Percentiles rank a stretch among this genome's conserved stretches.
These are phyloP conservation scores for Suillus lakei DNA, from an alignment of 768 basidiomycete genomes.

Conservation along the genomic window DNA sequence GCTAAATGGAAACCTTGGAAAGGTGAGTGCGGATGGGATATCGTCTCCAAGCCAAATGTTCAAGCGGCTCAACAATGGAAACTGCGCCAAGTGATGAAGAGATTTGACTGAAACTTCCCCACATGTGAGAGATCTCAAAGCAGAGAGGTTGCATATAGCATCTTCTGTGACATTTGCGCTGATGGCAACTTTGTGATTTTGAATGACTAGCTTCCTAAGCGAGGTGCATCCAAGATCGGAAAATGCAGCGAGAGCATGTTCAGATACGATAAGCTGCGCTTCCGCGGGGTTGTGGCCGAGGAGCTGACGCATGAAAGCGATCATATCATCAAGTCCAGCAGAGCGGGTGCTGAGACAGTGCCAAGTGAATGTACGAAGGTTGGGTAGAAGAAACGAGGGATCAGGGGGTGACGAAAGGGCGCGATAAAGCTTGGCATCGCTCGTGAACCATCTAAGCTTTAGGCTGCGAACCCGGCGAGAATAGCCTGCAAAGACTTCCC, in stretches of 20 bases:
- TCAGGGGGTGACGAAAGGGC: conserved; percentile 20
- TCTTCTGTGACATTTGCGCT: conserved; percentile 2
- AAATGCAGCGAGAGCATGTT: neutral
- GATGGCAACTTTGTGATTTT: neutral
- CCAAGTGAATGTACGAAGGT: conserved; percentile 29
- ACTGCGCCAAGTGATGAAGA: conserved; percentile 3
- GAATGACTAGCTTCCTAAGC: conserved; percentile 2
- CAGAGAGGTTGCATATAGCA: neutral
- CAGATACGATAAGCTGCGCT: conserved; percentile 2
- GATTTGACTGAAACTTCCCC: neutral
- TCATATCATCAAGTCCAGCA: conserved; percentile 22
- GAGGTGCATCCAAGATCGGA: conserved; percentile 1
- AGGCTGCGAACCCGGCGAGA: conserved; percentile 34
- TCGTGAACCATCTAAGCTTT: conserved; percentile 33
- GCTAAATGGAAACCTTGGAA: neutral
- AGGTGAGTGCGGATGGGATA: neutral
- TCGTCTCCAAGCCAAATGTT: neutral
- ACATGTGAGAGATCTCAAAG: neutral
- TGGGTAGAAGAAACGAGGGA: conserved; percentile 26
- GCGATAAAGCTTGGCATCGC: conserved; percentile 25
- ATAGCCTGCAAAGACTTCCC: conserved; percentile 34
- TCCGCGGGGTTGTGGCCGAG: conserved; percentile 16
- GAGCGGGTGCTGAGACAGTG: conserved; percentile 9
- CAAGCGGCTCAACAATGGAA: conserved; percentile 6
- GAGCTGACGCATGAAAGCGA: conserved; percentile 28